A percentile compares a stretch with the other conserved stretches of the same genome.
Conservation (phyloP, 2,329 filamentous ascomycete species). For the Monilinia fructicola region DNA sequence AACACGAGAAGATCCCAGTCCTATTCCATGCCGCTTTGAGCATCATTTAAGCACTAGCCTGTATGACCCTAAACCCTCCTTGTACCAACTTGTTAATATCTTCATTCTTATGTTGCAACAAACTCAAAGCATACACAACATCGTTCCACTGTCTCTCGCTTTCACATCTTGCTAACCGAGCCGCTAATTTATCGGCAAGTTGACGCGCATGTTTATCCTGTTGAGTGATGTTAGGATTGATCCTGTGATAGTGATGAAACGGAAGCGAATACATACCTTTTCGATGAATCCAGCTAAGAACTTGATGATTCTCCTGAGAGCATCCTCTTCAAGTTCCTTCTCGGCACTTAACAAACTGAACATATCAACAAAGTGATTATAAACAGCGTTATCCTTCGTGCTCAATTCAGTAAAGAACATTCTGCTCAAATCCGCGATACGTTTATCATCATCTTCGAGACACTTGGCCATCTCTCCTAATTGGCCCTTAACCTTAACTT, state of each 20-base stretch:
- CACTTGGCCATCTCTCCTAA: constrained; percentile 99
- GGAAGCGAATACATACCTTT: constrained; percentile 63
- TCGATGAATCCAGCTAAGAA: constrained; percentile 96
- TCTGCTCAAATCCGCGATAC: constrained; percentile 86
- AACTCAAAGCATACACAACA: constrained; percentile 84
- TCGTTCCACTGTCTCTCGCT: constrained; percentile 97
- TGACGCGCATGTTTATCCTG: constrained; percentile 98
- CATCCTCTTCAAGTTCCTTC: constrained; percentile 75
- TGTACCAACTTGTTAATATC: constrained; percentile 76
- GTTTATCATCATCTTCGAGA: constrained; percentile 91
- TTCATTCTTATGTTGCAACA: constrained; percentile 91
- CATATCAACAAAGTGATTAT: constrained; percentile 99
- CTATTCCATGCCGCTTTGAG: background rate
- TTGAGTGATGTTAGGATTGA: constrained; percentile 31
- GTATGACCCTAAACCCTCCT: constrained; percentile 74
- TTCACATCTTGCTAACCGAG: constrained; percentile 80
- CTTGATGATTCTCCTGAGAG: constrained; percentile 81
- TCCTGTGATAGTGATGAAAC: background rate
- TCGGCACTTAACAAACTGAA: constrained; percentile 90
- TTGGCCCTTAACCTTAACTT: constrained; percentile 99
- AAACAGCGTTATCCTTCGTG: constrained; percentile 97
- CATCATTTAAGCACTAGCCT: constrained; percentile 49
- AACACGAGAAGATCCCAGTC: background rate
- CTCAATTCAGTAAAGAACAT: constrained; percentile 99
- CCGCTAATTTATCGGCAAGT: constrained; percentile 86